Percentiles rank a stretch among this genome's conserved stretches.
phyloP scores from a whole-genome alignment of 2,329 filamentous ascomycete genomes.

The Westerdykella sp. region DNA sequence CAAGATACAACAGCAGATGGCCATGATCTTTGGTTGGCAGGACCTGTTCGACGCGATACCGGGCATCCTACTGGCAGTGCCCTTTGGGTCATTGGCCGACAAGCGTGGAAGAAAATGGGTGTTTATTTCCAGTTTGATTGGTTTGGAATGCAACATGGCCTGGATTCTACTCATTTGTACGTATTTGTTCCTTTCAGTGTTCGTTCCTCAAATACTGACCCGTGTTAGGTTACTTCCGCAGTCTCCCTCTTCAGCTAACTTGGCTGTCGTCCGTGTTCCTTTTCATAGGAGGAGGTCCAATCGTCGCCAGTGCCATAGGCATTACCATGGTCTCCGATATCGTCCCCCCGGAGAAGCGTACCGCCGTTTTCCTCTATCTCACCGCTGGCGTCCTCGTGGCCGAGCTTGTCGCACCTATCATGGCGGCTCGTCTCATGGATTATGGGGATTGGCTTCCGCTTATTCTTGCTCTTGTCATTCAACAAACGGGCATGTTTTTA shows the following conservation, averaged over 20 bases:
- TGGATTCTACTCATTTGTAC: slow-evolving; percentile 32
- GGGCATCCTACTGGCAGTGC: slow-evolving; percentile 44
- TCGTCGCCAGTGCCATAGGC: slow-evolving; percentile 43
- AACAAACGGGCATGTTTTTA: slow-evolving; percentile 20
- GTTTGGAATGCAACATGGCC: slow-evolving; percentile 31
- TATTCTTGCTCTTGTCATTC: slow-evolving; percentile 24
- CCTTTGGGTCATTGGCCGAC: slow-evolving; percentile 47
- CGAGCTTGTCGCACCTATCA: slow-evolving; percentile 31
- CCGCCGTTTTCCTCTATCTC: slow-evolving; percentile 23
- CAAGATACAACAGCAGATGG: slow-evolving; percentile 44
- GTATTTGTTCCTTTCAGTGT: not conserved
- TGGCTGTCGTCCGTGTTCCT: slow-evolving; percentile 45
- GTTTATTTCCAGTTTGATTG: slow-evolving; percentile 39
- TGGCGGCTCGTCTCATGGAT: slow-evolving; percentile 29
- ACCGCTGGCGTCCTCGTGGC: slow-evolving; percentile 28
- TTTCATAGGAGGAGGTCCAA: slow-evolving; percentile 44
- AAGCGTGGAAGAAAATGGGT: slow-evolving; percentile 43
- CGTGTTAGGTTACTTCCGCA: slow-evolving; percentile 25
- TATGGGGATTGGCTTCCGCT: slow-evolving; percentile 30
- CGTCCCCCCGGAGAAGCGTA: slow-evolving; percentile 41
- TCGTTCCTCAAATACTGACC: not conserved
- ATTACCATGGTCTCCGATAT: slow-evolving; percentile 49
- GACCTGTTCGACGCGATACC: slow-evolving; percentile 43
- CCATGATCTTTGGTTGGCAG: slow-evolving; percentile 46
- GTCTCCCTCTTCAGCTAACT: slow-evolving; percentile 42